These are phyloP conservation scores for Globisporangium camurandrum DNA, from an alignment of 352 stramenopile genomes.

Conservation along the genomic window DNA sequence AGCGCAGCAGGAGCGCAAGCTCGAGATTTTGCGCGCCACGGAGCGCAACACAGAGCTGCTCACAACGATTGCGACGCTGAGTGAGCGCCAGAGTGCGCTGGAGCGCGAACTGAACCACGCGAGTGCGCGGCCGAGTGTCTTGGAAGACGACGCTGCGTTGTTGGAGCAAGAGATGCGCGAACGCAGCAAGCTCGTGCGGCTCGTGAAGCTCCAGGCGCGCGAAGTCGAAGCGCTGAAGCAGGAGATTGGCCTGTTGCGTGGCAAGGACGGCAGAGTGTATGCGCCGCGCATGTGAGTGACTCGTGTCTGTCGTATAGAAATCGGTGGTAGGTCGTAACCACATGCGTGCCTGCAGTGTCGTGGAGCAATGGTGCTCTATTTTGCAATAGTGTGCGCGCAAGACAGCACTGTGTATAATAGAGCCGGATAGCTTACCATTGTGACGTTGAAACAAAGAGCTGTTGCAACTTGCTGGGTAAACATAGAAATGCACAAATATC, in stretches of 20 bases:
- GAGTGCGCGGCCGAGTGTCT: slow-evolving; percentile 27
- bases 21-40: slow-evolving; percentile 70
- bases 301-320: neutral
- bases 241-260: slow-evolving; percentile 79
- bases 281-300: slow-evolving; percentile 21
- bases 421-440: no score
- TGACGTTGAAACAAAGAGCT: no score
- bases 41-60: slow-evolving; percentile 82
- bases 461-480: no score
- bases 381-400: no score
- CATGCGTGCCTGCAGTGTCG: neutral
- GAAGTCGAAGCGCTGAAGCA: slow-evolving; percentile 89
- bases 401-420: no score
- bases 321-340: no score
- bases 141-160: slow-evolving; percentile 42
- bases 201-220: slow-evolving; percentile 88
- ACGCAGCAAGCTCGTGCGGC: slow-evolving; percentile 81
- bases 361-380: neutral
- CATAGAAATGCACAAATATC: no score
- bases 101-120: slow-evolving; percentile 82
- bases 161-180: slow-evolving; percentile 78
- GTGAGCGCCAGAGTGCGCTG: slow-evolving; percentile 68
- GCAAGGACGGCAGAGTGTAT: slow-evolving; percentile 79
- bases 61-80: slow-evolving; percentile 68
- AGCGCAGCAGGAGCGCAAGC: slow-evolving; percentile 53